A percentile compares a stretch with the other conserved stretches of the same genome.
Conservation (phyloP, 2,329 filamentous ascomycete genomes). For the Scopulariopsis brevicaulis region DNA sequence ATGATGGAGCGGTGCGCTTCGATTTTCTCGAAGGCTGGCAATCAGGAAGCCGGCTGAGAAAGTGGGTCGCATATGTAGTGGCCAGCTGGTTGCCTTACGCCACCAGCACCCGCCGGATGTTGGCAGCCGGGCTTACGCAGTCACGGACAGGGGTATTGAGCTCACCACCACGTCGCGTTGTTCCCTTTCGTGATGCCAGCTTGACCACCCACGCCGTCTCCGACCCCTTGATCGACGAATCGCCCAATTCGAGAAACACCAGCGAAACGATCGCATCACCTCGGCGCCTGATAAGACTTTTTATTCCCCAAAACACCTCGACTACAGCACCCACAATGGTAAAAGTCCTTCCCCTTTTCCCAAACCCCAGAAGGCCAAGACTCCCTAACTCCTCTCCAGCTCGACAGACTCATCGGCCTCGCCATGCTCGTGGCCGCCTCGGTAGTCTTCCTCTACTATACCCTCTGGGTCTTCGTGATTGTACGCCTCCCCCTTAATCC, state of each 20-base stretch:
- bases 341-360: slow-evolving; percentile 1
- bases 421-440: slow-evolving; percentile 57
- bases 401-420: slow-evolving; percentile 71
- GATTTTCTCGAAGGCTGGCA: not conserved
- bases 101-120: not conserved
- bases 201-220: not conserved
- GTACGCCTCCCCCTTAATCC: slow-evolving; percentile 35
- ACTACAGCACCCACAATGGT: not conserved
- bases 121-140: not conserved
- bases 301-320: not conserved
- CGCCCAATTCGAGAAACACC: not conserved
- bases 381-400: slow-evolving; percentile 38
- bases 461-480: slow-evolving; percentile 95
- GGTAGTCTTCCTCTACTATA: slow-evolving; percentile 74
- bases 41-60: not conserved
- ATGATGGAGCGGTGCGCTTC: not conserved
- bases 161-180: not conserved
- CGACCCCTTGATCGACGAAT: not conserved
- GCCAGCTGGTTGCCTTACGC: not conserved
- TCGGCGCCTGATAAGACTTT: not conserved
- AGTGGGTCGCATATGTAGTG: not conserved
- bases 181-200: not conserved
- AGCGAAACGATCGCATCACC: not conserved
- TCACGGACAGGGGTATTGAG: not conserved
- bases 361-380: not conserved